Evolutionary conservation across 305 asterid genomes (phyloP), one percentile per base, ranked within the genome.

Genomic region (Ajuga reptans): DNA sequence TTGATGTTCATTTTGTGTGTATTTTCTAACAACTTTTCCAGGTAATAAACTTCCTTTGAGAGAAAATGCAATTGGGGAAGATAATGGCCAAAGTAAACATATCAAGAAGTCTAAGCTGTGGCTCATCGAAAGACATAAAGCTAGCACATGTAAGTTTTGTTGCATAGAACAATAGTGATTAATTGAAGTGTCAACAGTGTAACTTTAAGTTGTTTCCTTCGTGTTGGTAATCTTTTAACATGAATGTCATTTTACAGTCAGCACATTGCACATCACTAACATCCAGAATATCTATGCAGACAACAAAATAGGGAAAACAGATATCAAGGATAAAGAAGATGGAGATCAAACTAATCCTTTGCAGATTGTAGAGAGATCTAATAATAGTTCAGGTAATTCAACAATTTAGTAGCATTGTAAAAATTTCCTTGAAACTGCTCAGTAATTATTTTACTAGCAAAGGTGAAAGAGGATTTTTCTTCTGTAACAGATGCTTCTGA

Each of bases 401-500:
- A 54, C 66, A 42, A 71, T 59, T 31, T 16, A 34, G 50, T 17
- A 18, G 63, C 5, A 18, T 63, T 60, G 41, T 54, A 18, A 41
- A 16, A 42, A 21, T 21, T 21, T 21, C 1, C 2, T 21, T 21
- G 27, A 2, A 21, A 21, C 27, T 21, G 27, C 2, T 21, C 27
- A 21, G 27, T 21, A 21, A 21, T 21, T 46, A 36, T 55, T n/a
- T 58, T 36, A 42, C 61, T 56, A 58, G 21, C 36, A 57, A 54
- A 59, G 42, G 36, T 73, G 34, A 67, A 64, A 42, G 54, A 31
- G 9, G 17, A 6, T 49, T 55, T 43, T 61, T 4, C 12, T 64
- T 65, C 12, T 57, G 0, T 59, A 11, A 31, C 82, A 79, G 82
- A 72, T 71, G 81, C 68, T 72, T 50, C 71, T 52, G 67, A 62